phyloP scores from a whole-genome alignment of 2,329 filamentous ascomycete species.

The Fusarium caatingaense region DNA sequence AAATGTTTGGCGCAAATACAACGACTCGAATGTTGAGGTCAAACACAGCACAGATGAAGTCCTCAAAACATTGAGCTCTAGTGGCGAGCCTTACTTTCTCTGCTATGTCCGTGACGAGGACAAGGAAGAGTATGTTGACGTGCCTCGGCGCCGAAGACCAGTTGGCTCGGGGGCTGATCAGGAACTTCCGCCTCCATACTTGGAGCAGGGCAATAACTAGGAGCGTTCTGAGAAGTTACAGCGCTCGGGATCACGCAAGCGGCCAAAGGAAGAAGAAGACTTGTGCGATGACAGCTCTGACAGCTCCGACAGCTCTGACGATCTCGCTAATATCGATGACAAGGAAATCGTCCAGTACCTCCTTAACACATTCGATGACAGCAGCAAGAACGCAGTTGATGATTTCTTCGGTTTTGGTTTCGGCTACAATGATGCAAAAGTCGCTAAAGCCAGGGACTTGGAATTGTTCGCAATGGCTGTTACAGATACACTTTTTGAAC shows the following conservation, averaged over 20 bases:
- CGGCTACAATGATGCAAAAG: background rate
- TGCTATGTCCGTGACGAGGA: conserved; percentile 81
- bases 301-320: background rate
- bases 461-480: background rate
- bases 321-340: background rate
- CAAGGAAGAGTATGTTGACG: conserved; percentile 65
- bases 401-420: background rate
- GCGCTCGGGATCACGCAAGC: background rate
- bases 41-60: conserved; percentile 74
- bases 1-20: conserved; percentile 91
- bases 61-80: conserved; percentile 72
- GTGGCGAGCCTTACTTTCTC: conserved; percentile 83
- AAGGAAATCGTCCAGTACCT: background rate
- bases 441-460: background rate
- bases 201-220: conserved; percentile 34
- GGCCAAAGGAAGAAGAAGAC: background rate
- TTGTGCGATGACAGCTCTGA: background rate
- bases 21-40: conserved; percentile 84
- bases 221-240: conserved; percentile 1
- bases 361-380: background rate
- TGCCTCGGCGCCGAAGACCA: conserved; percentile 55
- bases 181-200: conserved; percentile 34
- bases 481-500: background rate
- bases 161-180: background rate
- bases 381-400: background rate